Base-by-base conservation (phyloP, 768 basidiomycete species). In the Albatrellus ellisii region DNA sequence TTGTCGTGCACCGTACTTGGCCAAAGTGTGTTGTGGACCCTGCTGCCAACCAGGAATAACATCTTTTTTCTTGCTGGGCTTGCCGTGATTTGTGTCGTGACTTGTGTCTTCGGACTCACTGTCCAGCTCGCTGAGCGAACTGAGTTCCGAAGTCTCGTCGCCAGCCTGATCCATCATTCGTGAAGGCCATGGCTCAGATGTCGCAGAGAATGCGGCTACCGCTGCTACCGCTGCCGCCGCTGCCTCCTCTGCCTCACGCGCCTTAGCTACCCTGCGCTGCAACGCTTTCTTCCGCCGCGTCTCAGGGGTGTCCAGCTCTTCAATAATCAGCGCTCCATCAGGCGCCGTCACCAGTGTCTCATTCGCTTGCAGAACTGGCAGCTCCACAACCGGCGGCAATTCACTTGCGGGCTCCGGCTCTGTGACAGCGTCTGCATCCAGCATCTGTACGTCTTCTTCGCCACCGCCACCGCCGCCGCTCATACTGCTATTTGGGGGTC, bases 291-390 rank as follows among this genome's bases (percentile, higher is more conserved):
- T 67, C 38, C 71, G 66, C 4, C 82, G 72, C 29, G 72, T 77
- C 3, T 69, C 69, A 26, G 82, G 82, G 4, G 83, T 78, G 52
- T 84, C 83, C 18, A 85, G 63, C 45, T 75, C 73, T 53, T 86
- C 81, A 43, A 85, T 71, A 42, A 82, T 70, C 36, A 78, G 65
- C 43, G 60, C 66, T n/a, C 71, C 70, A 33, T 62, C 61, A n/a
- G 68, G 60, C 6, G 55, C 45, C 32, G 56, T 48, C 51, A 58
- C 31, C 46, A 50, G 44, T 47, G 54, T 29, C 55, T 47, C 45
- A 27, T 44, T 47, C 15, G 41, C 41, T 34, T 33, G 36, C 15
- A 52, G 24, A 20, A 34, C 40, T 18, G 43, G 17, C 5, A 20
- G 46, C 7, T 39, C 39, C 15, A 43, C 49, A 17, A 27, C 43